Percentiles rank a stretch among this genome's conserved stretches.
Conservation (phyloP, 495 filamentous ascomycete species). For the Penicillium malachiteum region DNA sequence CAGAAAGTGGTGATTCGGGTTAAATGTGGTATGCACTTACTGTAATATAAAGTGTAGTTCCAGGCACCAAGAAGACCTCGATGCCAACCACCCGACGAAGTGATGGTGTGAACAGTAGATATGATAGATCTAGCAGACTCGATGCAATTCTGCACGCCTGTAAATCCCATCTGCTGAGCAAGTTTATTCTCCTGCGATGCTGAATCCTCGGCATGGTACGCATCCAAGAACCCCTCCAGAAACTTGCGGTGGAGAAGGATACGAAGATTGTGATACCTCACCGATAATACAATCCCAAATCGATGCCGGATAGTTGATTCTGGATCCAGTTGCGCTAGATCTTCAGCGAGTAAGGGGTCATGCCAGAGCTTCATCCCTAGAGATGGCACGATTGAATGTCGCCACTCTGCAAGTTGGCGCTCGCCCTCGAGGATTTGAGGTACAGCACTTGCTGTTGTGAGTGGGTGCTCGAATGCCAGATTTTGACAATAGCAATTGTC, state of each 20-base stretch:
- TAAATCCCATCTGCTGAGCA: conserved; percentile 30
- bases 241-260: conserved; percentile 35
- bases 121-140: conserved; percentile 35
- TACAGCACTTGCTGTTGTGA: conserved; percentile 3
- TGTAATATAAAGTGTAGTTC: conserved; percentile 42
- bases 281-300: conserved; percentile 30
- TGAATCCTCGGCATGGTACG: conserved; percentile 25
- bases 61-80: conserved; percentile 37
- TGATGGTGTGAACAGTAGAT: conserved; percentile 28
- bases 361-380: conserved; percentile 7
- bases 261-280: conserved; percentile 37
- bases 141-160: conserved; percentile 34
- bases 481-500: conserved; percentile 14
- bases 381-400: conserved; percentile 7
- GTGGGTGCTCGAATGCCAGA: conserved; percentile 7
- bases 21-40: conserved; percentile 7
- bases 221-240: conserved; percentile 30
- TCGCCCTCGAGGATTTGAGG: conserved; percentile 9
- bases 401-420: conserved; percentile 9
- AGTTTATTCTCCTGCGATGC: conserved; percentile 17
- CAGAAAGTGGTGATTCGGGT: not conserved
- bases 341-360: conserved; percentile 5
- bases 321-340: conserved; percentile 6
- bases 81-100: conserved; percentile 12
- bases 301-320: conserved; percentile 3